These are phyloP conservation scores for Posidonia oceanica DNA, from an alignment of 116 monocot genomes.

Conservation along the genomic window DNA sequence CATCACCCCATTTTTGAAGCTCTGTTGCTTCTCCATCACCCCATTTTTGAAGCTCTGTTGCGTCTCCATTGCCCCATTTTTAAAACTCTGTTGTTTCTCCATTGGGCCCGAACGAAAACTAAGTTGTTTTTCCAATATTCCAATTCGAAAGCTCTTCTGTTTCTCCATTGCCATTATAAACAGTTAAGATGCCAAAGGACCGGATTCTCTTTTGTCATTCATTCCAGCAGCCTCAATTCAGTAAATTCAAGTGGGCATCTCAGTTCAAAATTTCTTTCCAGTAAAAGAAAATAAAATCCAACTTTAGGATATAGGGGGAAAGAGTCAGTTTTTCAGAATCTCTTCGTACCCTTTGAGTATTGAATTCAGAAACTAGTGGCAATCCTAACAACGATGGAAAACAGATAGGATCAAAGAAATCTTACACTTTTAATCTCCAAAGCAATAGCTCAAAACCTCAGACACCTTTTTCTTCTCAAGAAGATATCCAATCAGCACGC, in stretches of 20 bases:
- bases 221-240: too few species aligned
- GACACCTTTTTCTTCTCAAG: background rate
- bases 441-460: background rate
- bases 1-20: conserved; percentile 26
- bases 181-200: too few species aligned
- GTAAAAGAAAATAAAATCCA: too few species aligned
- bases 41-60: conserved; percentile 11
- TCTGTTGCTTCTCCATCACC: conserved; percentile 29
- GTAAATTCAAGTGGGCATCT: too few species aligned
- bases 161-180: conserved; percentile 10
- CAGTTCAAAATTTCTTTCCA: too few species aligned
- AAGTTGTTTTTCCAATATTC: conserved; percentile 37
- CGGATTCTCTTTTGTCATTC: too few species aligned
- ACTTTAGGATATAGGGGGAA: too few species aligned
- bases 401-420: background rate
- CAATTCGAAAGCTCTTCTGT: conserved; percentile 17
- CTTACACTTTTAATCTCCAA: background rate
- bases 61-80: conserved; percentile 19
- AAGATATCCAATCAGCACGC: background rate
- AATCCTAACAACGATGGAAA: background rate
- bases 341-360: conserved; percentile 11
- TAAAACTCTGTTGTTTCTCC: conserved; percentile 51
- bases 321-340: background rate
- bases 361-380: background rate
- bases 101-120: conserved; percentile 30